Percentiles rank a stretch among this genome's conserved stretches.
These are phyloP conservation scores for Dittrichia graveolens DNA, from an alignment of 129 eudicot species.

Conservation along the genomic window DNA sequence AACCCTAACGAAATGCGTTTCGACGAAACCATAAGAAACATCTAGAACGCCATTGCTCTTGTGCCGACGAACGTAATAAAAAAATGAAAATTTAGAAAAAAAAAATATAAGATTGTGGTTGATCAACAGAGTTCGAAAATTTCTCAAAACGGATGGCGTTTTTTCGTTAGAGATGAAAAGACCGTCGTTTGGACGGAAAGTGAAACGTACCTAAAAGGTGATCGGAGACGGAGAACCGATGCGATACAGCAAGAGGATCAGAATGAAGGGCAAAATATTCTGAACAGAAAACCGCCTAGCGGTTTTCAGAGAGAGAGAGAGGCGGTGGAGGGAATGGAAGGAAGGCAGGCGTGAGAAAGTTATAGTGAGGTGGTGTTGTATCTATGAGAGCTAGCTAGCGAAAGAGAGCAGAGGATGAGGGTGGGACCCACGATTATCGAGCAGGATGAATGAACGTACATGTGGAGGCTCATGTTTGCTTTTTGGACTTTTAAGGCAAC, in stretches of 20 bases:
- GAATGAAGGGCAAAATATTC: neutral
- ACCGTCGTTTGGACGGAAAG: neutral
- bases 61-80: neutral
- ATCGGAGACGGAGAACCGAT: conserved; percentile 22
- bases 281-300: neutral
- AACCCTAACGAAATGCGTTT: conserved; percentile 8
- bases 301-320: neutral
- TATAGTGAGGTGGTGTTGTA: neutral
- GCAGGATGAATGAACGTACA: neutral
- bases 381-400: too few species aligned
- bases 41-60: neutral
- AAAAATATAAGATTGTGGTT: too few species aligned
- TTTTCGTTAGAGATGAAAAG: neutral
- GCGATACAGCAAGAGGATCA: neutral
- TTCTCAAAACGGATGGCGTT: neutral
- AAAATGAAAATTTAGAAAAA: neutral
- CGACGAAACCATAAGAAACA: neutral
- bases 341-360: conserved; percentile 27
- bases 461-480: conserved; percentile 29
- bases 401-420: conserved; percentile 29
- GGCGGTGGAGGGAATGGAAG: conserved; percentile 31
- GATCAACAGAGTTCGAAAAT: neutral
- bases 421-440: conserved; percentile 17
- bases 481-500: conserved; percentile 33
- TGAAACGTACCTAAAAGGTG: conserved; percentile 19